Percentiles rank a stretch among this genome's conserved stretches.
phyloP scores from a whole-genome alignment of 768 basidiomycete genomes.

The Lactarius vividus region DNA sequence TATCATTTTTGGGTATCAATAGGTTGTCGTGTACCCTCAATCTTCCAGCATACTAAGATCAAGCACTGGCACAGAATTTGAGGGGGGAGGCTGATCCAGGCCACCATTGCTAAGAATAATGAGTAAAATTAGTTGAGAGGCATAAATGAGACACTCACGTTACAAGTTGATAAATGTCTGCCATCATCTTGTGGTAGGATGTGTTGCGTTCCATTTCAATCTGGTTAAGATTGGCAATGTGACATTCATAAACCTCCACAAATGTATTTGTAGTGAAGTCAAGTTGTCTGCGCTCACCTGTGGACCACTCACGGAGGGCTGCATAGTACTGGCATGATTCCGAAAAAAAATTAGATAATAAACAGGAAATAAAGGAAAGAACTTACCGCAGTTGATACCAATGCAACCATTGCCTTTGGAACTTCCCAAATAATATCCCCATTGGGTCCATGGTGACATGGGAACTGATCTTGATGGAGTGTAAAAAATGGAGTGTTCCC shows the following conservation, averaged over 20 bases:
- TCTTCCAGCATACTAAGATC: not conserved
- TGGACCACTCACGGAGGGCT: no score
- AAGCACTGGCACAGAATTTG: not conserved
- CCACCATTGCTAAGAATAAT: not conserved
- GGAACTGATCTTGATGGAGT: not conserved
- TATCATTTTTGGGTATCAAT: no score
- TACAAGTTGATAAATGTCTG: not conserved
- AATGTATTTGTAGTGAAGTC: not conserved
- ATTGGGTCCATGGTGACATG: not conserved
- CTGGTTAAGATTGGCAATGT: not conserved
- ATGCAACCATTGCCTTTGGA: not conserved
- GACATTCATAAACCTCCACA: not conserved
- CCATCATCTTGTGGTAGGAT: not conserved
- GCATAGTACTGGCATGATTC: not conserved
- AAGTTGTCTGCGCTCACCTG: not conserved
- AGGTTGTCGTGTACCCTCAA: not conserved
- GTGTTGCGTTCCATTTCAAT: not conserved
- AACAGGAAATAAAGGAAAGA: not conserved
- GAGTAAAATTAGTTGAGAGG: not conserved
- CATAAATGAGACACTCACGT: not conserved
- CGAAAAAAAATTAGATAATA: not conserved
- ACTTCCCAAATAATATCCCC: not conserved
- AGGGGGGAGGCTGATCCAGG: no score
- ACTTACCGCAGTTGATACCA: not conserved
- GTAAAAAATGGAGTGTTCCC: not conserved